Base-by-base conservation (phyloP, 2,329 filamentous ascomycete species). In the Leptodontidium sp. region DNA sequence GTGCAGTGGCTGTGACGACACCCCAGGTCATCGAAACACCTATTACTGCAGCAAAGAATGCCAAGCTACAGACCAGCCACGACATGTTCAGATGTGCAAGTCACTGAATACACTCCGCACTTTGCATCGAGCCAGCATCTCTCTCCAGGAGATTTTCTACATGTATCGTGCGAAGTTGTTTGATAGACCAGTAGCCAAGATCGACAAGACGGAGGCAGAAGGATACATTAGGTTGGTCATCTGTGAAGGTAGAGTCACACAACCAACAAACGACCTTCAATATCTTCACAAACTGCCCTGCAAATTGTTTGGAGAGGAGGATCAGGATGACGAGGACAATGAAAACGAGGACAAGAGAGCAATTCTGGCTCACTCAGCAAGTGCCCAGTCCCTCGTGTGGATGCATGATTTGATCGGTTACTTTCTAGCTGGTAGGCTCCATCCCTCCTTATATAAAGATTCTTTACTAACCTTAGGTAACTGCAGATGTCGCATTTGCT, bases 11-110 rank as follows among this genome's bases (percentile, higher is more conserved):
- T 59, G 57, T n/a, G 26, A 38, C 12, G 35, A 45, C 8, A 45
- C 38, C 4, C 57, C 38, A 24, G 38, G 57, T 1, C 57, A 45
- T 8, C 1, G 26, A 14, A 52, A 65, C 7, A 66, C 43, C 12
- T 59, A 58, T 35, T 67, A 69, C 57, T 71, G 69, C 32, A 24
- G 8, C 7, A 21, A 35, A 24, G n/a, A n/a, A 24, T 69, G 64
- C 40, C 67, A 69, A 29, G 21, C 9, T 4, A 24, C 24, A 14
- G 52, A 69, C 14, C n/a, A 32, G 21, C 21, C 24, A 8, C 9
- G 14, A 3, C 69, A 71, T 43, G 50, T 52, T 35, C n/a, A 24
- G n/a, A 53, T n/a, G 14, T 67, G 67, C 15, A 55, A 49, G 14
- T 8, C 17, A 26, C 24, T 50, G 7, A 61, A 67, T 9, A 53